Evolutionary conservation across 192 early-diverging fungal species (phyloP), one percentile per base, ranked within the genome.

Genomic region (Linnemannia zychae): DNA sequence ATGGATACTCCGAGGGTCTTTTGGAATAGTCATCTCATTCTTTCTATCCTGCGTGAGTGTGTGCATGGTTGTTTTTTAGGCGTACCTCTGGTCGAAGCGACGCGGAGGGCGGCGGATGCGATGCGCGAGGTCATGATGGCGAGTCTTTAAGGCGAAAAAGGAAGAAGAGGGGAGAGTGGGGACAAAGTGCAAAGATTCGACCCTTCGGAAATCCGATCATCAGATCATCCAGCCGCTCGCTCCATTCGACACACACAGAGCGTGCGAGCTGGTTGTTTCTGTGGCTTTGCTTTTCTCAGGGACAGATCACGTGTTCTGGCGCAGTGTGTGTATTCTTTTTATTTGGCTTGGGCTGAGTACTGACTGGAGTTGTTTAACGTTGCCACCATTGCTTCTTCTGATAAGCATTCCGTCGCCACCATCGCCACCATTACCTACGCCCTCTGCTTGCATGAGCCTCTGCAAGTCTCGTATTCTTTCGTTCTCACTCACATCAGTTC

Each of bases 71-170:
- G 68, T 22, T 18, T 47, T 57, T 36, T 60, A n/a, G n/a, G 46
- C 34, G 57, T 85, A 85, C 83, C 83, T 85, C 83, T 75, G 78
- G 83, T 75, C 71, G 83, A 78, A 72, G 83, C 69, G 66, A 60
- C 78, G 38, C 83, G 83, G 67, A 85, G 83, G 37, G 77, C 83
- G 52, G 83, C 40, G 57, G 83, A 57, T 63, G 83, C 83, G 83
- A 85, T 85, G 73, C 83, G 77, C 77, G 78, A 79, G 70, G 83
- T 65, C 77, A 85, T 85, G 72, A 85, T 85, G 50, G 18, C 67
- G 73, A 67, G 37, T 40, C 74, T 65, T 6, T 44, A 44, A 9
- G 40, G 40, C 40, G 48, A 50, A 69, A 37, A 72, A 52, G 69
- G 44, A 71, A 47, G 48, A 37, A 34, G 71, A 31, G 44, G 34